Percentiles rank a stretch among this genome's conserved stretches.
Evolutionary conservation across 192 early-diverging fungal genomes (phyloP).

Genomic region (Coemansia sp.): DNA sequence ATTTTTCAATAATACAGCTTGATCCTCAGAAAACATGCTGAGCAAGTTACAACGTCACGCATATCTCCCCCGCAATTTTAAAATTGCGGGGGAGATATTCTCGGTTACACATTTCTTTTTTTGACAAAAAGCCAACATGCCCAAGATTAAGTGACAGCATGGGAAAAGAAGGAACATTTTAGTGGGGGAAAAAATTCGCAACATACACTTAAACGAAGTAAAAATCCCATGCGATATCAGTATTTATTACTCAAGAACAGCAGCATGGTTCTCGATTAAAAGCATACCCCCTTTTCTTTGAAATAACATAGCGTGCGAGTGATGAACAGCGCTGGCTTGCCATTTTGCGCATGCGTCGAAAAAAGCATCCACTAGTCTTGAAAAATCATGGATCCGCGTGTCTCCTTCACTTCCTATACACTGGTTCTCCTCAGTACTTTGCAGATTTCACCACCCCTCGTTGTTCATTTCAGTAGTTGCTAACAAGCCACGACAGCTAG

Average conservation of each 20-base stretch:
- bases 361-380: background rate
- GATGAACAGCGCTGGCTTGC: background rate
- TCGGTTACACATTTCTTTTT: background rate
- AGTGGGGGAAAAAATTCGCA: background rate
- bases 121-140: background rate
- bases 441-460: background rate
- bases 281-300: background rate
- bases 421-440: background rate
- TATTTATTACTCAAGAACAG: conserved; percentile 3
- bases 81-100: background rate
- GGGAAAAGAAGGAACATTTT: conserved; percentile 2
- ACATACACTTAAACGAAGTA: background rate
- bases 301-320: background rate
- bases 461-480: background rate
- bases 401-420: background rate
- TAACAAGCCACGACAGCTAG: background rate
- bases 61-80: background rate
- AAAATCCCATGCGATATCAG: conserved; percentile 9
- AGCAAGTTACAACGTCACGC: background rate
- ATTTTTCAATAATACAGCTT: background rate
- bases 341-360: background rate
- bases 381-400: background rate
- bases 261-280: conserved; percentile 7
- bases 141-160: conserved; percentile 3
- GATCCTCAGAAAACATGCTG: background rate